Conservation (phyloP, 2,329 filamentous ascomycete genomes). For the Lachnum nothofagi region DNA sequence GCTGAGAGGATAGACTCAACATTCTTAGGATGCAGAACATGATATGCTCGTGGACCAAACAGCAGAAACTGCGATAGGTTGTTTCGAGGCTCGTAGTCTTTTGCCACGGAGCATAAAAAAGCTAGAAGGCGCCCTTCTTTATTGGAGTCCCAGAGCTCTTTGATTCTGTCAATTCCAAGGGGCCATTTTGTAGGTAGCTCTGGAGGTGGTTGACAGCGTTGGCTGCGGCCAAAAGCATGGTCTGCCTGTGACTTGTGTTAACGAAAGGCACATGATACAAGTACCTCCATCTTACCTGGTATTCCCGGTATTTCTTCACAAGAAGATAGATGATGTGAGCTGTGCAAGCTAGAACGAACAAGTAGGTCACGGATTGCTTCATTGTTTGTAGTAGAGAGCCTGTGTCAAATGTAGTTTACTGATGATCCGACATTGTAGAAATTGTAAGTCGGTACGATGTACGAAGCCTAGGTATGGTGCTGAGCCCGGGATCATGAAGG, state of each 20-base stretch:
- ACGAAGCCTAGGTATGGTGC: too few species aligned
- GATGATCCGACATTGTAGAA: not conserved
- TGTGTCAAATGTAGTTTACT: not conserved
- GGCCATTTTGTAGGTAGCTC: constrained; percentile 32
- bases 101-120: constrained; percentile 26
- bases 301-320: not conserved
- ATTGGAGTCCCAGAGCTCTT: constrained; percentile 27
- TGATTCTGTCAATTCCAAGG: constrained; percentile 33
- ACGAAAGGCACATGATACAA: not conserved
- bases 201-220: constrained; percentile 32
- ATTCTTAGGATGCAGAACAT: constrained; percentile 27
- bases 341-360: not conserved
- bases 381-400: too few species aligned
- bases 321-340: not conserved
- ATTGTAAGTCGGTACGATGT: not conserved
- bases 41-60: constrained; percentile 28
- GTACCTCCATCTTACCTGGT: not conserved
- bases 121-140: constrained; percentile 27
- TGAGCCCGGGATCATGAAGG: too few species aligned
- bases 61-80: constrained; percentile 29
- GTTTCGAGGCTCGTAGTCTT: constrained; percentile 31
- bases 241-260: constrained; percentile 9
- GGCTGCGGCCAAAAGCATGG: constrained; percentile 16
- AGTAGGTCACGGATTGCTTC: not conserved
- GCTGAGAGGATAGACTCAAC: constrained; percentile 29